Conservation (phyloP, 306 rosid species). For the Carpinus viminea region DNA sequence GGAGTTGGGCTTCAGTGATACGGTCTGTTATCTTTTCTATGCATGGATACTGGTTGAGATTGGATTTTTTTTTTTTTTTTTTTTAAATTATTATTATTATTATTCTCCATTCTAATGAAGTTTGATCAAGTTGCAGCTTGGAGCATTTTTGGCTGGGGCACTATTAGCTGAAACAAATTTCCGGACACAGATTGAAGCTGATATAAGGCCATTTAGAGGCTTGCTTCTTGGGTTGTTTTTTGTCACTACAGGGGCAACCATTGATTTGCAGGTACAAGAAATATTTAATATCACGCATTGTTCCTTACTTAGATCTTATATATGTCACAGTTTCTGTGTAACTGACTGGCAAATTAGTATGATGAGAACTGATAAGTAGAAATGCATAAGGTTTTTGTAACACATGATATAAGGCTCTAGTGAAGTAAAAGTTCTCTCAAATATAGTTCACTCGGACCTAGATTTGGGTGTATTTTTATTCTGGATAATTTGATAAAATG, state of each 20-base stretch:
- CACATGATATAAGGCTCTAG: constrained; percentile 19
- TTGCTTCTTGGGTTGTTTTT: constrained; percentile 95
- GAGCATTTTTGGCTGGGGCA: constrained; percentile 99
- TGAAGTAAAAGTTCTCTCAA: neutral
- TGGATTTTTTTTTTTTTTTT: no score
- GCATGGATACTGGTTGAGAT: constrained; percentile 8
- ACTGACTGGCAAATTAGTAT: neutral
- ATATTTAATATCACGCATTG: constrained; percentile 13
- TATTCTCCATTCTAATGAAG: constrained; percentile 10
- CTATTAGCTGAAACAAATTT: constrained; percentile 96
- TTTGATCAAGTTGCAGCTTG: constrained; percentile 67
- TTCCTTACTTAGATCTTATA: neutral
- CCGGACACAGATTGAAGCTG: constrained; percentile 99
- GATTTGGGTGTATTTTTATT: neutral
- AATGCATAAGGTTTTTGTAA: constrained; percentile 17
- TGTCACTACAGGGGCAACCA: constrained; percentile 85
- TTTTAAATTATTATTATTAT: neutral
- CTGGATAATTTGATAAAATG: neutral
- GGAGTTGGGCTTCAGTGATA: constrained; percentile 97
- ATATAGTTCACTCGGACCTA: neutral
- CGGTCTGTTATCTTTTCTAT: constrained; percentile 53
- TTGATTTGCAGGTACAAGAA: constrained; percentile 75
- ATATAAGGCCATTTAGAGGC: constrained; percentile 98
- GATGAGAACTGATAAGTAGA: neutral
- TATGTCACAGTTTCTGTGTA: neutral